Conservation (phyloP, 441 rosid species). For the Syzygium malaccense region DNA sequence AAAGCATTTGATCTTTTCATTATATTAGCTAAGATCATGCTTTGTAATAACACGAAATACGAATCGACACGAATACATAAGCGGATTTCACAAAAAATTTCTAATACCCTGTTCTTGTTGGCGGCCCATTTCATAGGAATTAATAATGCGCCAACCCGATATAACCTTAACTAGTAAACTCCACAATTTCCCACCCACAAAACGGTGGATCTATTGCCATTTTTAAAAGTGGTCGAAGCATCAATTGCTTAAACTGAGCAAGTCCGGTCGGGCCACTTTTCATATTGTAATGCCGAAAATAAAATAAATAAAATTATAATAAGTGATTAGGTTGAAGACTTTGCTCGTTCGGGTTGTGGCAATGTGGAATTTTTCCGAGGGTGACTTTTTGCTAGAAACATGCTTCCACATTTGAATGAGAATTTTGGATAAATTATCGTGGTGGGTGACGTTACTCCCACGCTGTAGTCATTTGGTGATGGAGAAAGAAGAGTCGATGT, state of each 20-base stretch:
- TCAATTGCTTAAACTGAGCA: not conserved
- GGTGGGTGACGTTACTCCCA: not conserved
- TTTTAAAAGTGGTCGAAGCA: not conserved
- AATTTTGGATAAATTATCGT: not conserved
- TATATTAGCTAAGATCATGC: not conserved
- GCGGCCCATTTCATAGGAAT: not conserved
- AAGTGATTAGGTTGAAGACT: not conserved
- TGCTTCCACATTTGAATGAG: not conserved
- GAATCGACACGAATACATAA: not conserved
- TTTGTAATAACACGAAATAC: not conserved
- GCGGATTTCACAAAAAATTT: not conserved
- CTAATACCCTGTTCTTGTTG: not conserved
- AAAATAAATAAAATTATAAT: too few species aligned
- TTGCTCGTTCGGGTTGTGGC: not conserved
- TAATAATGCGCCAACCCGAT: not conserved
- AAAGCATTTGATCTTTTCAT: not conserved
- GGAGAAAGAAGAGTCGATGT: not conserved
- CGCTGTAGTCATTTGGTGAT: not conserved
- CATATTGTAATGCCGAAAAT: not conserved
- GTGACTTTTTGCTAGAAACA: not conserved
- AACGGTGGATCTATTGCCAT: not conserved
- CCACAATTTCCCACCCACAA: not conserved
- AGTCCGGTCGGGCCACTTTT: not conserved
- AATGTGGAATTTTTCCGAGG: not conserved
- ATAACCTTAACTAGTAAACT: not conserved